Conservation (phyloP, 768 basidiomycete genomes). For the Psilocybe cubensis region DNA sequence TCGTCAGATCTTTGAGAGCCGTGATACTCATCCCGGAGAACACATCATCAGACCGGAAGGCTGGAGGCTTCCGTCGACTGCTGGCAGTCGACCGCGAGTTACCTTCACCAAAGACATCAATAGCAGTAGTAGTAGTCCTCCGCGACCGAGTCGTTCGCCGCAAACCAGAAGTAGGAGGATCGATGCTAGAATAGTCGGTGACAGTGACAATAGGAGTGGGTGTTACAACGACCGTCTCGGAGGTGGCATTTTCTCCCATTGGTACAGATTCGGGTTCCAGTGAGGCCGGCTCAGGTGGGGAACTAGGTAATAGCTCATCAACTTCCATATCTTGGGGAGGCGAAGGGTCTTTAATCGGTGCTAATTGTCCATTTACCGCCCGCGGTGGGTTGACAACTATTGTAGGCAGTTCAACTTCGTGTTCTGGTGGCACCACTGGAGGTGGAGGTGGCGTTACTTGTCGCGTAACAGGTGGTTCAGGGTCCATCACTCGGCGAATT, state of each 20-base stretch:
- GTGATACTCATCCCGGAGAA: conserved; percentile 72
- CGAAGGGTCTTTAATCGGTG: conserved; percentile 1
- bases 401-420: conserved; percentile 2
- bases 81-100: conserved; percentile 30
- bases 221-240: conserved; percentile 5
- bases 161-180: conserved; percentile 15
- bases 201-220: conserved; percentile 6
- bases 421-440: not conserved
- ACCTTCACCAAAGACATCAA: conserved; percentile 37
- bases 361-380: conserved; percentile 2
- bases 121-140: conserved; percentile 36
- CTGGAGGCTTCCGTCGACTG: conserved; percentile 46
- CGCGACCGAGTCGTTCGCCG: conserved; percentile 59
- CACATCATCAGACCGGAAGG: conserved; percentile 36
- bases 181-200: conserved; percentile 4
- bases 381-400: conserved; percentile 3
- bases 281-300: conserved; percentile 27
- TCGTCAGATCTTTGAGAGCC: conserved; percentile 71
- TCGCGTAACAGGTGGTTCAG: conserved; percentile 7
- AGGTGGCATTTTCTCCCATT: not conserved
- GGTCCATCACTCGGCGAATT: conserved; percentile 24
- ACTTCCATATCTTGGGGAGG: conserved; percentile 9
- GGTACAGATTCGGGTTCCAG: not conserved
- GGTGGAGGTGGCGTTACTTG: not conserved
- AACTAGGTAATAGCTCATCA: conserved; percentile 20